A percentile compares a stretch with the other conserved stretches of the same genome.
phyloP scores from a whole-genome alignment of 495 filamentous ascomycete genomes.

The Aspergillus wentii region DNA sequence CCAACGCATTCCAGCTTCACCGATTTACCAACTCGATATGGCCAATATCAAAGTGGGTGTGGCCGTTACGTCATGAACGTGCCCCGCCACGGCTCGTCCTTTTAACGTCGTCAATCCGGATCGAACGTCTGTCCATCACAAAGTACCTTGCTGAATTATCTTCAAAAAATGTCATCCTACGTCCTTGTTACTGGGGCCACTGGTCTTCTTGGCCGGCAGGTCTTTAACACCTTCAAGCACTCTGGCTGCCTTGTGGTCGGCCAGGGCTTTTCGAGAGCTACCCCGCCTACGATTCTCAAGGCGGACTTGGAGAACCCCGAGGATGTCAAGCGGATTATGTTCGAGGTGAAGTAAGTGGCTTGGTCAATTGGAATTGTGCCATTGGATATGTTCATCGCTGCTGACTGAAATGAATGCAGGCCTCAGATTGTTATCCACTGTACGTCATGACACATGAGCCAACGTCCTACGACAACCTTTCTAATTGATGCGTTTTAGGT shows the following conservation, averaged over 20 bases:
- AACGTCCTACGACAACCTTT: neutral
- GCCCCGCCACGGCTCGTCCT: neutral
- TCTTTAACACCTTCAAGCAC: constrained; percentile 66
- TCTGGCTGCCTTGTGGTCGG: constrained; percentile 72
- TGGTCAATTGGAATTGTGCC: neutral
- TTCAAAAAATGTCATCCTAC: constrained; percentile 47
- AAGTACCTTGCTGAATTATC: constrained; percentile 4
- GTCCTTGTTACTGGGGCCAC: constrained; percentile 82
- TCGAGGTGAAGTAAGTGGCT: constrained; percentile 45
- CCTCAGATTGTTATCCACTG: constrained; percentile 83
- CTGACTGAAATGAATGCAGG: constrained; percentile 35
- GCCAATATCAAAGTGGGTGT: neutral
- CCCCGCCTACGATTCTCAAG: constrained; percentile 68
- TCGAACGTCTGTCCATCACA: constrained; percentile 1
- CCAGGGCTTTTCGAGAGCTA: constrained; percentile 71
- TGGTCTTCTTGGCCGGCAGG: constrained; percentile 77
- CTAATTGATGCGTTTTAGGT: constrained; percentile 37
- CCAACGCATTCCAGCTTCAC: too few species aligned
- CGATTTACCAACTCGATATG: too few species aligned
- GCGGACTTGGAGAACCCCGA: constrained; percentile 61
- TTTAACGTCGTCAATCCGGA: too few species aligned
- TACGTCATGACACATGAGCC: constrained; percentile 33
- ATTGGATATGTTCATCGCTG: constrained; percentile 4
- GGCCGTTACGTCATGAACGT: neutral
- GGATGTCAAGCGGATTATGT: constrained; percentile 58